Conservation (phyloP, 106 monocot genomes). For the Platanthera guangdongensis region DNA sequence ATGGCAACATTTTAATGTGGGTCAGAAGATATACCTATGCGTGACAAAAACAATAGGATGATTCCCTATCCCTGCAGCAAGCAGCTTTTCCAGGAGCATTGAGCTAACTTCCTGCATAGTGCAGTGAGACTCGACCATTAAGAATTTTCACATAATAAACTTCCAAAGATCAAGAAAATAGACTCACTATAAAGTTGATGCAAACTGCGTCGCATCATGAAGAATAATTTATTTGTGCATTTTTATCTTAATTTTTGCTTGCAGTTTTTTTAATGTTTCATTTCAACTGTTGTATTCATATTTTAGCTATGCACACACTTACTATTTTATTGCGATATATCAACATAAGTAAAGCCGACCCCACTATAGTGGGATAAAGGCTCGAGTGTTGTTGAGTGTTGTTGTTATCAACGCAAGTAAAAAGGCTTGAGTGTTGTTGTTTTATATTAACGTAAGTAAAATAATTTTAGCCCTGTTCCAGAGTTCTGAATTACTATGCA, state of each 20-base stretch:
- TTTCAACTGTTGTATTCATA: no score
- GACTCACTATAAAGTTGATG: background rate
- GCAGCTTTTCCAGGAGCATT: constrained; percentile 68
- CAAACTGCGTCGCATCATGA: no score
- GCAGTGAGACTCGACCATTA: constrained; percentile 5
- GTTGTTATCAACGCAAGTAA: no score
- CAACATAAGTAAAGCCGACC: background rate
- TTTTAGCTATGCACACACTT: no score
- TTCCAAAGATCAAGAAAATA: background rate
- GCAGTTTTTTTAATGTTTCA: no score
- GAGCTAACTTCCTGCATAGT: constrained; percentile 83
- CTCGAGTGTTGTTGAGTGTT: no score
- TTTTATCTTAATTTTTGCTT: no score
- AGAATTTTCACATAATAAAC: background rate
- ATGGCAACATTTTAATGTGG: background rate
- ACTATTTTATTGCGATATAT: no score
- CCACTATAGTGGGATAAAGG: no score
- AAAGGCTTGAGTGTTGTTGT: no score
- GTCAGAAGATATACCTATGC: constrained; percentile 47
- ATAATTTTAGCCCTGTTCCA: background rate
- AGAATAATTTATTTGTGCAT: no score
- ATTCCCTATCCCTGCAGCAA: constrained; percentile 81
- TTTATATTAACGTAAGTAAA: background rate
- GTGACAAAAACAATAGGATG: constrained; percentile 93
- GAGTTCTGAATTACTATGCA: background rate